Percentiles rank a stretch among this genome's conserved stretches.
Conservation (phyloP, 2,329 filamentous ascomycete genomes). For the Hymenoscyphus scutula region DNA sequence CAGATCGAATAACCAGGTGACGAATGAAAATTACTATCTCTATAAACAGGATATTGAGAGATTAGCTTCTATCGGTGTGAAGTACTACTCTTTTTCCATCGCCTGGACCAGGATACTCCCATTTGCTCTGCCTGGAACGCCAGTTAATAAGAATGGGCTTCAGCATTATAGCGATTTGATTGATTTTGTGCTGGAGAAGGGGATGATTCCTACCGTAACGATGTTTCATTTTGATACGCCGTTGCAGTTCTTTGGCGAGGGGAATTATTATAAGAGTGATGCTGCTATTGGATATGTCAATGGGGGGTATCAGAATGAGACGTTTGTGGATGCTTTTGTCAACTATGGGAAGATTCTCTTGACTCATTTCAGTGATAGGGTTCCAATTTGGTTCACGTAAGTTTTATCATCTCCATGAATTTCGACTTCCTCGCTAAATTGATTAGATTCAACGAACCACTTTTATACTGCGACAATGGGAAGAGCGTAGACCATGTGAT, state of each 20-base stretch:
- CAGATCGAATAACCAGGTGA: slow-evolving; percentile 40
- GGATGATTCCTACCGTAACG: slow-evolving; percentile 48
- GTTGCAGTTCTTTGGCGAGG: slow-evolving; percentile 37
- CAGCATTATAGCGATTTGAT: slow-evolving; percentile 54
- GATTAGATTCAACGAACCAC: slow-evolving; percentile 53
- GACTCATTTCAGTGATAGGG: slow-evolving; percentile 49
- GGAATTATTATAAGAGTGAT: no score
- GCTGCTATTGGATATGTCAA: no score
- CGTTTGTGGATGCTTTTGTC: slow-evolving; percentile 48
- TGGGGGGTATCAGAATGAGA: slow-evolving; percentile 35
- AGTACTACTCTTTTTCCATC: slow-evolving; percentile 52
- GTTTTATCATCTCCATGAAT: no score
- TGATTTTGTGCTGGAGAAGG: slow-evolving; percentile 47
- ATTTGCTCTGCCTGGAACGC: slow-evolving; percentile 47
- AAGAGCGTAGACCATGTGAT: slow-evolving; percentile 35
- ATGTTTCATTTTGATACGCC: slow-evolving; percentile 50
- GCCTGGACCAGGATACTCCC: slow-evolving; percentile 52
- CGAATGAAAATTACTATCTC: slow-evolving; percentile 48
- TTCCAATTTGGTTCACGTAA: slow-evolving; percentile 25
- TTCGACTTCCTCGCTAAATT: slow-evolving; percentile 35
- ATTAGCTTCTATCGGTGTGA: slow-evolving; percentile 49
- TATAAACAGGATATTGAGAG: slow-evolving; percentile 56
- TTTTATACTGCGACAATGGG: slow-evolving; percentile 23
- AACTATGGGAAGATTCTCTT: slow-evolving; percentile 51
- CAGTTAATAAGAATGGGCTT: slow-evolving; percentile 49